Conservation (phyloP, 2,329 filamentous ascomycete genomes). For the Claviceps digitariae region DNA sequence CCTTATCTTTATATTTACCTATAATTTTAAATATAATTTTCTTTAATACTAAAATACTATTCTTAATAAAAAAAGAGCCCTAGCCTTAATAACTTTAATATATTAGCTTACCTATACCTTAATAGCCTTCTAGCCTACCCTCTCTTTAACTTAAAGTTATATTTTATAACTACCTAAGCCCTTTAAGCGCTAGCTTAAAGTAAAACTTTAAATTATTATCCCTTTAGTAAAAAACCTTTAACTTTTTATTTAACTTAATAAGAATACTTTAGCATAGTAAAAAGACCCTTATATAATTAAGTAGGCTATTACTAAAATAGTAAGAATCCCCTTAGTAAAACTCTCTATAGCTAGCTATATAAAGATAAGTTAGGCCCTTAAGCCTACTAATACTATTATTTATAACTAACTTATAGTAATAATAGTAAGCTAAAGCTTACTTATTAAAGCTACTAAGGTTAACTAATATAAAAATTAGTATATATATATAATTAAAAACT, state of each 20-base stretch:
- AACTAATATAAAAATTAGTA: neutral
- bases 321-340: neutral
- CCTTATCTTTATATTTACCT: neutral
- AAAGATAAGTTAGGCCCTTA: neutral
- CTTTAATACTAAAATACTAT: neutral
- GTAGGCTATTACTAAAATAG: neutral
- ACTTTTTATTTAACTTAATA: neutral
- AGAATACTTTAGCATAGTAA: neutral
- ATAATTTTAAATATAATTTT: neutral
- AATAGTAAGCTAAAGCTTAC: neutral
- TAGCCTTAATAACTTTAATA: no score
- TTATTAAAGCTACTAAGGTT: neutral
- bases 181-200: neutral
- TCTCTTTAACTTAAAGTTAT: no score
- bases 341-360: neutral
- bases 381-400: neutral
- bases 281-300: neutral
- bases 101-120: neutral
- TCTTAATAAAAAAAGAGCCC: neutral
- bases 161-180: neutral
- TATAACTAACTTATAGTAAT: neutral
- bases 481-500: neutral
- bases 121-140: neutral
- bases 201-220: neutral
- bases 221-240: neutral